phyloP scores from a whole-genome alignment of 2,329 filamentous ascomycete species.

The Colletotrichum sidae region DNA sequence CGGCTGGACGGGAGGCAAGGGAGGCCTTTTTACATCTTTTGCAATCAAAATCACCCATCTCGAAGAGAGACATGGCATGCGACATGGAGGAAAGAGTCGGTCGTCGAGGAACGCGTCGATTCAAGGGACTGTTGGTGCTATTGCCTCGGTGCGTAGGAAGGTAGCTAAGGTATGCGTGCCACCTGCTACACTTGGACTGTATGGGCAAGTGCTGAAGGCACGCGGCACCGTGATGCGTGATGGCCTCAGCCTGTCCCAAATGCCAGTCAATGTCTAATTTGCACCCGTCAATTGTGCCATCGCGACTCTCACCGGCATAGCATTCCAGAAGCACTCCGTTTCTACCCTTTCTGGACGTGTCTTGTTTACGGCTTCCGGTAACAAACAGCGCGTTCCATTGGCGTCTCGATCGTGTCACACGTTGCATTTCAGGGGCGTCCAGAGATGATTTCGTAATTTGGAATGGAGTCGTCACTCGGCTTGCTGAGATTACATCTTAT shows the following conservation, averaged over 20 bases:
- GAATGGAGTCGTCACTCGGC: constrained; percentile 20
- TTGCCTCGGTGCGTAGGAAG: too few relatives aligned
- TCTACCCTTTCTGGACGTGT: constrained; percentile 2
- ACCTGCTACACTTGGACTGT: too few relatives aligned
- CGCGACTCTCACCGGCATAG: constrained; percentile 3
- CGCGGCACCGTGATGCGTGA: constrained; percentile 23
- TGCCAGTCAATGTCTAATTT: constrained; percentile 33
- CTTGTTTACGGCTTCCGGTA: constrained; percentile 21
- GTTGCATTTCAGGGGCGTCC: constrained; percentile 17
- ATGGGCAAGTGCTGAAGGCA: constrained; percentile 1
- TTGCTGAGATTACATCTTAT: background rate
- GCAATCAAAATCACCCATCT: constrained; percentile 9
- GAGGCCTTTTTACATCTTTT: constrained; percentile 31
- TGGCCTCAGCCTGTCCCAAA: constrained; percentile 7
- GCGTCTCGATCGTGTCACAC: constrained; percentile 1
- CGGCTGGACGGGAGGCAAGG: constrained; percentile 23
- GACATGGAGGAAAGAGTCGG: constrained; percentile 18
- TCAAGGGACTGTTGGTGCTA: background rate
- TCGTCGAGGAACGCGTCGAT: constrained; percentile 14
- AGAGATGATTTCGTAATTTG: constrained; percentile 12
- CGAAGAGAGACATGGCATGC: constrained; percentile 8
- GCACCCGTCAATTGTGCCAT: constrained; percentile 27
- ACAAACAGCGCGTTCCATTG: background rate
- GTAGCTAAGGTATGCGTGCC: too few relatives aligned
- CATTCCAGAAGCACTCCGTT: constrained; percentile 14